A percentile compares a stretch with the other conserved stretches of the same genome.
Conservation (phyloP, 108 stramenopile species). For the Cyclotella sp. region DNA sequence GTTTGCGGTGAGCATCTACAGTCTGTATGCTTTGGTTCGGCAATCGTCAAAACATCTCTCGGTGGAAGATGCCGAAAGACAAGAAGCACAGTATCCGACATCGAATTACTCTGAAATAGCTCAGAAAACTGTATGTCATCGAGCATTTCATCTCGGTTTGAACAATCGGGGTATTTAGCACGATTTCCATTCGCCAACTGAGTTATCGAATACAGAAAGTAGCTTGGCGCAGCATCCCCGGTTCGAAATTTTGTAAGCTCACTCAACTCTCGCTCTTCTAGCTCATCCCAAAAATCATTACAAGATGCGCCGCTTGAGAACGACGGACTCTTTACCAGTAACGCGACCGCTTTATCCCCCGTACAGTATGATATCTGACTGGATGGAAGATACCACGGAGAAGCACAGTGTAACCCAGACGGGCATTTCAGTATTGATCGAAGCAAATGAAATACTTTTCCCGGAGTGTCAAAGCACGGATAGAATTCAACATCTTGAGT, state of each 20-base stretch:
- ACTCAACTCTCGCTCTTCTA: slow-evolving; percentile 38
- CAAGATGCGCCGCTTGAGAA: not conserved
- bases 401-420: slow-evolving; percentile 43
- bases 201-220: slow-evolving; percentile 41
- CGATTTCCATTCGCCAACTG: slow-evolving; percentile 9
- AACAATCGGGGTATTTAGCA: not conserved
- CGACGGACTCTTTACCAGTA: slow-evolving; percentile 30
- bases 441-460: slow-evolving; percentile 52
- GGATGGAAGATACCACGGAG: slow-evolving; percentile 34
- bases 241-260: slow-evolving; percentile 47
- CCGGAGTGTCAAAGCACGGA: slow-evolving; percentile 42
- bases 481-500: not conserved
- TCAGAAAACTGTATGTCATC: not conserved
- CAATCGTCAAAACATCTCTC: slow-evolving; percentile 4
- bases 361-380: not conserved
- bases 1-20: not conserved
- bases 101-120: slow-evolving; percentile 9
- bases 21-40: slow-evolving; percentile 3
- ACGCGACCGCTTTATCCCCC: slow-evolving; percentile 39
- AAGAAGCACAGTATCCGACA: slow-evolving; percentile 11
- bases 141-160: not conserved
- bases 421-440: slow-evolving; percentile 43
- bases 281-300: slow-evolving; percentile 29
- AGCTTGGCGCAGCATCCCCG: slow-evolving; percentile 53
- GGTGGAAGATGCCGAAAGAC: slow-evolving; percentile 18